A percentile compares a stretch with the other conserved stretches of the same genome.
phyloP scores from a whole-genome alignment of 2,329 filamentous ascomycete genomes.

The Pseudocercospora ulei region DNA sequence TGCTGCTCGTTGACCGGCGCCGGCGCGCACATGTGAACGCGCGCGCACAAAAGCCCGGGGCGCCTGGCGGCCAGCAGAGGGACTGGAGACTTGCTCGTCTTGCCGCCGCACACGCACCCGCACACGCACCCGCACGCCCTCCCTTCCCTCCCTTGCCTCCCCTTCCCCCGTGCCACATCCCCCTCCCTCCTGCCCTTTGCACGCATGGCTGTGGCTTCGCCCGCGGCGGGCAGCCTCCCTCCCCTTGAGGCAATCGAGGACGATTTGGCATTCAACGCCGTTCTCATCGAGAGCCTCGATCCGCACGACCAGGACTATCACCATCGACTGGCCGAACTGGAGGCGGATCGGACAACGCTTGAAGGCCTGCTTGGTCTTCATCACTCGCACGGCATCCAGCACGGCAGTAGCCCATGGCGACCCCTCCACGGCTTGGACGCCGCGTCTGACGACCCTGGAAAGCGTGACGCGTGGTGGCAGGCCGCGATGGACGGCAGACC shows the following conservation, averaged over 20 bases:
- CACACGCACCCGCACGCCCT: no score
- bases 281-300: conserved; percentile 32
- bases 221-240: conserved; percentile 6
- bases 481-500: conserved; percentile 20
- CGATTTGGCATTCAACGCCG: conserved; percentile 31
- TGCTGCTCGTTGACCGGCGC: no score
- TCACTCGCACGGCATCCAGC: conserved; percentile 6
- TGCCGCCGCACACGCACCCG: no score
- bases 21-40: no score
- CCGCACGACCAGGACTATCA: conserved; percentile 28
- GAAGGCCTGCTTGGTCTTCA: conserved; percentile 3
- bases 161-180: no score
- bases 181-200: background rate
- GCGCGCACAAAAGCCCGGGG: no score
- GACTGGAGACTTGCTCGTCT: no score
- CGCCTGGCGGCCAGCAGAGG: no score
- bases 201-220: conserved; percentile 3
- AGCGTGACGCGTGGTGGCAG: conserved; percentile 14
- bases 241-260: conserved; percentile 28
- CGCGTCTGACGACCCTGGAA: conserved; percentile 10
- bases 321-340: conserved; percentile 21
- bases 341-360: conserved; percentile 17
- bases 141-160: no score
- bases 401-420: background rate
- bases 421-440: conserved; percentile 14